Conservation (phyloP, 2,329 filamentous ascomycete genomes). For the Purpureocillium takamizusanense region DNA sequence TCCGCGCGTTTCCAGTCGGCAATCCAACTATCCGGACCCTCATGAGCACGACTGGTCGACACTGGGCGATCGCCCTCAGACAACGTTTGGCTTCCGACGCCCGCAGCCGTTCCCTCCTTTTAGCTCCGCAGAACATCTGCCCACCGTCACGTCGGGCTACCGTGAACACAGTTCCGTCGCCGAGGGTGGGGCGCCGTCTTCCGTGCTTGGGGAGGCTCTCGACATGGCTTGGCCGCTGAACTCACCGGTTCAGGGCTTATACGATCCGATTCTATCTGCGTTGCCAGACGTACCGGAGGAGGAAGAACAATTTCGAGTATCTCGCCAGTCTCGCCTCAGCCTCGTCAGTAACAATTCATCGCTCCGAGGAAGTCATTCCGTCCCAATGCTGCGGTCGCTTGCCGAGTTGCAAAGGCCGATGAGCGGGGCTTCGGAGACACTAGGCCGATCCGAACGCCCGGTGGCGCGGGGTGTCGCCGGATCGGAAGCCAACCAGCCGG, state of each 20-base stretch:
- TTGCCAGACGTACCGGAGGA: constrained; percentile 56
- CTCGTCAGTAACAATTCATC: constrained; percentile 39
- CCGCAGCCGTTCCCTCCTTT: constrained; percentile 30
- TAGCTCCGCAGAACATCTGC: constrained; percentile 11
- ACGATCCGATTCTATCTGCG: constrained; percentile 23
- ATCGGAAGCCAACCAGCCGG: constrained; percentile 12
- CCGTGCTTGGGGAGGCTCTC: constrained; percentile 32
- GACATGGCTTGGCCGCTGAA: constrained; percentile 33
- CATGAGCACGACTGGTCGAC: constrained; percentile 24
- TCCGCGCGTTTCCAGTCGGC: constrained; percentile 47
- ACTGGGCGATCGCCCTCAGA: constrained; percentile 32
- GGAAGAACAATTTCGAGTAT: constrained; percentile 38
- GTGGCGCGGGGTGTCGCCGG: constrained; percentile 28
- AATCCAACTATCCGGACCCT: constrained; percentile 34
- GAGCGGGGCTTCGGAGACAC: constrained; percentile 44
- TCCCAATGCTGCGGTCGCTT: constrained; percentile 42
- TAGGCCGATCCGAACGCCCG: constrained; percentile 21
- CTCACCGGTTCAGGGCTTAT: constrained; percentile 15
- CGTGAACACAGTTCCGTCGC: not conserved
- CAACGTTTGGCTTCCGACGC: constrained; percentile 34
- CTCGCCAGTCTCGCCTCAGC: constrained; percentile 32
- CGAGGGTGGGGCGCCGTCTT: constrained; percentile 16
- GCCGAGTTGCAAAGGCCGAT: constrained; percentile 28
- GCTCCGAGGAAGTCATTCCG: constrained; percentile 45
- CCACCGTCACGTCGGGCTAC: not conserved